These are phyloP conservation scores for Russula vinacea DNA, from an alignment of 768 basidiomycete genomes.

Conservation along the genomic window DNA sequence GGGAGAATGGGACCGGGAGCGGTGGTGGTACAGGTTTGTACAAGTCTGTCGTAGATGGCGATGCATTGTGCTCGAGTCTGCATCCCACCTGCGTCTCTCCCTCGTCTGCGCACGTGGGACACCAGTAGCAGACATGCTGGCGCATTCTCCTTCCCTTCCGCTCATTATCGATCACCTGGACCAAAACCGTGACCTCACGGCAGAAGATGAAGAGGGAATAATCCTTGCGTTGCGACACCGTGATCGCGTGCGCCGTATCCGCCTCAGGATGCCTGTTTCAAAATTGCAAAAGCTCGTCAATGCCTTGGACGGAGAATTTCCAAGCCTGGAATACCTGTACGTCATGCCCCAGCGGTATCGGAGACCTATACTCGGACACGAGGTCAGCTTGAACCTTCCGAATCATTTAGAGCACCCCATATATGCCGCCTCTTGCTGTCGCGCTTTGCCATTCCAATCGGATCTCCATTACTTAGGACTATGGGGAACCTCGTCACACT, in stretches of 20 bases:
- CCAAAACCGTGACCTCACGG: background rate
- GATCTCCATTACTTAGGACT: background rate
- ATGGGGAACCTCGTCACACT: background rate
- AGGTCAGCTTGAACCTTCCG: background rate
- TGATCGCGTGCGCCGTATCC: conserved; percentile 1
- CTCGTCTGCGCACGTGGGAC: background rate
- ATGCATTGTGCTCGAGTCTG: background rate
- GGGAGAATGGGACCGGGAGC: background rate
- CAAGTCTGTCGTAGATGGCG: conserved; percentile 1
- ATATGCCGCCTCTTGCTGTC: background rate
- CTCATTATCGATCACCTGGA: background rate
- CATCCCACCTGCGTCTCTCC: background rate
- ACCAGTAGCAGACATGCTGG: background rate
- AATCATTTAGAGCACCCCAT: background rate
- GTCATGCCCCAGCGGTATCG: too few species aligned
- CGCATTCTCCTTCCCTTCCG: background rate
- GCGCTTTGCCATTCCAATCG: background rate
- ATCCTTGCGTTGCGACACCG: background rate
- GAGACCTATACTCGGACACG: too few species aligned
- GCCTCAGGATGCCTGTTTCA: background rate
- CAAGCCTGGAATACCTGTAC: background rate
- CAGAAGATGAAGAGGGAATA: background rate
- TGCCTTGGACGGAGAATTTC: background rate
- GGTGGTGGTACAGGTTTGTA: background rate
- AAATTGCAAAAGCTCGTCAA: background rate